A percentile compares a stretch with the other conserved stretches of the same genome.
Evolutionary conservation across 208 protist genomes (phyloP).

Genomic region (Leishmania lainsoni): DNA sequence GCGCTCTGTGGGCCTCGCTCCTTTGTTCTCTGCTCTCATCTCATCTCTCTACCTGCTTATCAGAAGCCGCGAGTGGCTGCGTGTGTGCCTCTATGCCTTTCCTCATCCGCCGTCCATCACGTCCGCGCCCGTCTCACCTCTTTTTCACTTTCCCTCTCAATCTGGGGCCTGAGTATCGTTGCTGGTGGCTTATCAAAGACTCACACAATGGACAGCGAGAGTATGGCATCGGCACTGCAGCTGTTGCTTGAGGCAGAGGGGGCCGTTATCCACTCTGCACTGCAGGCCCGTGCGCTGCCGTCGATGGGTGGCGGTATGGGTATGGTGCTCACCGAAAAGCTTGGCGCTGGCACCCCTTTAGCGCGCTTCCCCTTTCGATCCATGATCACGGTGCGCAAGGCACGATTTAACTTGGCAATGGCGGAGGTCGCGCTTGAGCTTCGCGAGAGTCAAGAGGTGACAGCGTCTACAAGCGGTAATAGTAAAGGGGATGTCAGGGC

Average conservation of each 20-base stretch:
- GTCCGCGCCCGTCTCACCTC: neutral
- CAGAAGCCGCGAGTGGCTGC: neutral
- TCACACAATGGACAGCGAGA: slow-evolving; percentile 10
- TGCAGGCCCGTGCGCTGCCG: slow-evolving; percentile 53
- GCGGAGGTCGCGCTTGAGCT: slow-evolving; percentile 47
- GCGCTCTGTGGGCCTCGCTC: neutral
- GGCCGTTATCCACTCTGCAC: slow-evolving; percentile 42
- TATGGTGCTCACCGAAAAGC: slow-evolving; percentile 41
- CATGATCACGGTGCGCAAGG: slow-evolving; percentile 81
- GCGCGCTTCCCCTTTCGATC: slow-evolving; percentile 54
- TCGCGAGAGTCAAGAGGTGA: neutral
- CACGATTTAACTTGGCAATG: slow-evolving; percentile 67
- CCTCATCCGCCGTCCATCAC: no score
- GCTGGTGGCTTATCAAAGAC: neutral
- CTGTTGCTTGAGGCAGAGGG: slow-evolving; percentile 70
- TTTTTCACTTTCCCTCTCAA: neutral
- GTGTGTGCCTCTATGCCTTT: neutral
- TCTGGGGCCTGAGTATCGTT: neutral
- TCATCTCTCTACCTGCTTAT: neutral
- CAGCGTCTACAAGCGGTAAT: neutral
- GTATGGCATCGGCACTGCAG: slow-evolving; percentile 39
- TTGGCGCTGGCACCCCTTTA: slow-evolving; percentile 45
- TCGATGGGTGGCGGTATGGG: slow-evolving; percentile 89
- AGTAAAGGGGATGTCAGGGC: neutral
- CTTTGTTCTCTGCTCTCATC: neutral